These are phyloP conservation scores for Leptomonas seymouri DNA, from an alignment of 208 protist genomes.

Conservation along the genomic window DNA sequence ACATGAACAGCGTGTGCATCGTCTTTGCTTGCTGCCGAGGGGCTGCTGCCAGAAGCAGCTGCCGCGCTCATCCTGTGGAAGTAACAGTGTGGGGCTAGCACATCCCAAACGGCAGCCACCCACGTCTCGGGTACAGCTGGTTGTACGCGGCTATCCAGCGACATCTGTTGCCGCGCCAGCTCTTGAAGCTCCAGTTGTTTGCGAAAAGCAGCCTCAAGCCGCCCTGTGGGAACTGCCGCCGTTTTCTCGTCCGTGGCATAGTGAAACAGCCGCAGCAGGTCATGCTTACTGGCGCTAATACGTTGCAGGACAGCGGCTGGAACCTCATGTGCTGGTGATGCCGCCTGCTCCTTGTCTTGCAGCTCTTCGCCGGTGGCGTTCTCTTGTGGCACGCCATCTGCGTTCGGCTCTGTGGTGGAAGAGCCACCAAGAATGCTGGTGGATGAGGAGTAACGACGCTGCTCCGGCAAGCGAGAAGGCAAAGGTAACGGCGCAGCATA, in stretches of 20 bases:
- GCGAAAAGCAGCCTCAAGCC: conserved; percentile 16
- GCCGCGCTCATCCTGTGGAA: neutral
- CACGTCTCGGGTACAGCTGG: neutral
- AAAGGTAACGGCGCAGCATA: too few relatives aligned
- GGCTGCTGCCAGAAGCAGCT: neutral
- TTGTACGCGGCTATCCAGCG: neutral
- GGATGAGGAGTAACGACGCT: too few relatives aligned
- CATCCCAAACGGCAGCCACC: conserved; percentile 21
- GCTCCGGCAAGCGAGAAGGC: too few relatives aligned
- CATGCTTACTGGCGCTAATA: conserved; percentile 3
- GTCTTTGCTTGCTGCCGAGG: neutral
- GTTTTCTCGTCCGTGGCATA: conserved; percentile 7
- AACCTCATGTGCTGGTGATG: neutral
- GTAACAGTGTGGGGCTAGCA: conserved; percentile 23
- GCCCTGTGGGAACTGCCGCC: neutral
- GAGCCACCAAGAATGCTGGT: too few relatives aligned
- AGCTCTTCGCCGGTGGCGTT: neutral
- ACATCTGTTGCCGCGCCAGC: neutral
- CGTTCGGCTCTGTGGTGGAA: too few relatives aligned
- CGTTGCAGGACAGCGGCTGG: conserved; percentile 10
- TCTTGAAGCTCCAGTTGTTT: conserved; percentile 3
- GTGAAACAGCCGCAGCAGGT: conserved; percentile 25
- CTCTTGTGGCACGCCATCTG: neutral
- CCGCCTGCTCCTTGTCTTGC: neutral
- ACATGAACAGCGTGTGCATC: neutral